Evolutionary conservation across 225 moss, liverwort and hornwort genomes (phyloP), one percentile per base, ranked within the genome.

Genomic region (Rhytidiadelphus loreus): DNA sequence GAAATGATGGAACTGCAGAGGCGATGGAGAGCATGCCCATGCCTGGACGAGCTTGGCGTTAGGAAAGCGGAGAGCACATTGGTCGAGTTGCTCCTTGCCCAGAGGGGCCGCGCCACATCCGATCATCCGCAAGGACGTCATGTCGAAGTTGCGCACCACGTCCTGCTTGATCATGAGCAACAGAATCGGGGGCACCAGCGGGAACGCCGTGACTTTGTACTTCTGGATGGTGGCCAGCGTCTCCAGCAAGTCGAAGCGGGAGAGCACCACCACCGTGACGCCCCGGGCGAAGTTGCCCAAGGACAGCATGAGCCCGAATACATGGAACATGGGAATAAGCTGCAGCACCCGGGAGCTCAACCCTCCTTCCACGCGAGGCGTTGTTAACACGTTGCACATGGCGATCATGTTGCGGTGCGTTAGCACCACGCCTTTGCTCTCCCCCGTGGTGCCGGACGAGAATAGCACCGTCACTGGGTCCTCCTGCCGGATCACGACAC

Each of bases 391-490:
- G 64, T 80, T 81, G 75, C 89, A 86, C 61, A 87, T 8, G 82
- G 93, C 96, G 16, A 96, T 93, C 41, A 91, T 29, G 85, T 95
- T 98, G 77, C 93, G 70, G 85, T 96, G 98, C 48, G 92, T 94
- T 24, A 98, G 88, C 16, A 95, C 82, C 64, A 96, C 96, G 15
- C 96, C 96, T 90, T 98, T 98, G 86, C 96, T 96, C 16, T 90
- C 87, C 46, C 98, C 96, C 32, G 98, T 95, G 1, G 98, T 98
- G 70, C 98, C 98, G 48, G 98, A 98, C 7, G 98, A 98, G 44
- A 95, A 96, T 2, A 98, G 88, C 68, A 98, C 41, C 43, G 89
- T 61, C 23, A 90, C 91, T 29, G 91, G 84, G 55, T 97, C 97
- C 37, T 87, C 92, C 80, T 92, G 93, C 48, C 86, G 72, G 65